Conservation (phyloP, 2,329 filamentous ascomycete species). For the Diplodia intermedia region DNA sequence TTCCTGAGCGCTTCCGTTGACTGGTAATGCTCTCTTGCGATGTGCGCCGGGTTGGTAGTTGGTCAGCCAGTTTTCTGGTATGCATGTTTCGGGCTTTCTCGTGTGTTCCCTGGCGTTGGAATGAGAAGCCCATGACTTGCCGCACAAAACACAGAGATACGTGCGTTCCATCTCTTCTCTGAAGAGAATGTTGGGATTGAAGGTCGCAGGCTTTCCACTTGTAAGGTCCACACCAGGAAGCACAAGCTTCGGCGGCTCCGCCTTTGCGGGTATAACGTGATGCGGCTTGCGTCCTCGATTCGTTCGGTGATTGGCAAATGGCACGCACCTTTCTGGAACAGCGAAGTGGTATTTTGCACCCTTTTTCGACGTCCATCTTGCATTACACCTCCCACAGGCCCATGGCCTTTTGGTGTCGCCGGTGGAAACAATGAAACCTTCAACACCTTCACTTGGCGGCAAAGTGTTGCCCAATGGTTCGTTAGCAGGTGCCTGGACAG, state of each 20-base stretch:
- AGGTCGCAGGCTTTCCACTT: not conserved
- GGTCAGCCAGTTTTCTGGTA: constrained; percentile 1
- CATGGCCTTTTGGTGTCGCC: constrained; percentile 1
- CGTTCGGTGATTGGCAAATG: not conserved
- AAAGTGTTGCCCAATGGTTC: not conserved
- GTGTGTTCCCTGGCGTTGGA: constrained; percentile 6
- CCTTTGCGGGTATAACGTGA: not conserved
- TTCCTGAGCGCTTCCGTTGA: not conserved
- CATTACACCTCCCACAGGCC: not conserved
- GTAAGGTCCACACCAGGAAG: not conserved
- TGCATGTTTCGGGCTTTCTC: not conserved
- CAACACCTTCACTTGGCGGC: no score
- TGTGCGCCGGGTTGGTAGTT: constrained; percentile 3
- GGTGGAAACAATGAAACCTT: not conserved
- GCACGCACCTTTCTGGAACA: not conserved
- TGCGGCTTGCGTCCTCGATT: not conserved
- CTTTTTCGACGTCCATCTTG: not conserved
- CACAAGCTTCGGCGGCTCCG: not conserved
- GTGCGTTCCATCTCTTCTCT: constrained; percentile 12
- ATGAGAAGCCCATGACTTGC: constrained; percentile 8
- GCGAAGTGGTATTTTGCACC: not conserved
- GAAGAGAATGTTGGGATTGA: constrained; percentile 7
- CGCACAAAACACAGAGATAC: constrained; percentile 11
- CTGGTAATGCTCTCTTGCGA: constrained; percentile 6
- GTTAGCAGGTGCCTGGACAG: not conserved